Conservation (phyloP, 2,329 filamentous ascomycete species). For the Ophiostoma novo-ulmi region DNA sequence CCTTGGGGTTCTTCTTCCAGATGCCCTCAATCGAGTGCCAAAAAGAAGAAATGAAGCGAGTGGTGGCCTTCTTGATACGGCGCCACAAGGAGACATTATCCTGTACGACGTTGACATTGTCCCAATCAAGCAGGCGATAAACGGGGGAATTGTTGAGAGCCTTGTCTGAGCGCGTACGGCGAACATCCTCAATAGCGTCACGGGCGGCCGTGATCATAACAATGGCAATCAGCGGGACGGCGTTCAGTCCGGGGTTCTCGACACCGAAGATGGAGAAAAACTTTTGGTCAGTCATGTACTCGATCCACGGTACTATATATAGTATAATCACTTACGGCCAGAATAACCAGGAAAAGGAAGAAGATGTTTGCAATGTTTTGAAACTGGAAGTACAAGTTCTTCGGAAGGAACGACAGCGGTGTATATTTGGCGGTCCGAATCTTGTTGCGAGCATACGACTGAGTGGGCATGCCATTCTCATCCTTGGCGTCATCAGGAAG, state of each 20-base stretch:
- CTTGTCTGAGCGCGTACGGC: conserved; percentile 83
- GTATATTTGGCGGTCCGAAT: conserved; percentile 98
- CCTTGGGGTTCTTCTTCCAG: conserved; percentile 49
- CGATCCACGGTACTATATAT: neutral
- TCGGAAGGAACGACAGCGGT: conserved; percentile 86
- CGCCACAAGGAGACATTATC: conserved; percentile 85
- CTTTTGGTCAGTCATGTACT: conserved; percentile 45
- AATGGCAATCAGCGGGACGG: conserved; percentile 90
- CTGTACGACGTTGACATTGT: conserved; percentile 87
- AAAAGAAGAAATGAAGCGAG: conserved; percentile 53
- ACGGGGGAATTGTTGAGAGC: conserved; percentile 95
- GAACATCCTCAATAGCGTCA: conserved; percentile 92
- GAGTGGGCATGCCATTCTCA: conserved; percentile 68
- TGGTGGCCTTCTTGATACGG: conserved; percentile 81
- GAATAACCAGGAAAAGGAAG: conserved; percentile 92
- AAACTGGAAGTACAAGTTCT: conserved; percentile 96
- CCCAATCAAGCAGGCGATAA: conserved; percentile 80
- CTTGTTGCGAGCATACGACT: conserved; percentile 81
- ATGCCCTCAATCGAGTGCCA: conserved; percentile 44
- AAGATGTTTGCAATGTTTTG: conserved; percentile 98
- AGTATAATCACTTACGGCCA: conserved; percentile 62
- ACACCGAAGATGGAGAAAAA: conserved; percentile 95
- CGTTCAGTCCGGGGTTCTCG: conserved; percentile 80
- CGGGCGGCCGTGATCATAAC: conserved; percentile 83
- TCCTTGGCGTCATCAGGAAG: conserved; percentile 71